Base-by-base conservation (phyloP, 2,329 filamentous ascomycete genomes). In the Cladophialophora carrionii region DNA sequence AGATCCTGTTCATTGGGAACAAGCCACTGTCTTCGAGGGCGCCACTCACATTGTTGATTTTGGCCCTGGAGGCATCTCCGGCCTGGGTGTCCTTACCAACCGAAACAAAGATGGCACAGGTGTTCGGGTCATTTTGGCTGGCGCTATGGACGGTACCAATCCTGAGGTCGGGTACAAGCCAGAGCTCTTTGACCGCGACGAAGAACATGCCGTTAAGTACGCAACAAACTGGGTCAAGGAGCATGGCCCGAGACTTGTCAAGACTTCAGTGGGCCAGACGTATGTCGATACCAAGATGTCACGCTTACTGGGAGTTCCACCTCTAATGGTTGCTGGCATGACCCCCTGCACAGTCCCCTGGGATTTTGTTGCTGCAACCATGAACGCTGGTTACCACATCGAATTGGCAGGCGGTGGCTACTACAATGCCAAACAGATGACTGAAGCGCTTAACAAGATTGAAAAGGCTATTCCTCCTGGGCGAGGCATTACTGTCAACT, bases 51-150 rank as follows among this genome's bases (percentile, higher is more conserved):
- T 99, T 63, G 82, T 99, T 59, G 95, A 99, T 80, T 98, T 99
- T 73, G 95, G 96, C 54, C 95, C 95, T 24, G 95, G 95, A 74
- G 96, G 95, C 68, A 95, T 98, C 70, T 99, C 95, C 26, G 96
- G 96, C 70, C 88, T 99, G 24, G 96, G 95, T 74, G 91, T 96
- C 53, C 83, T 99, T 69, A 99, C 95, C 64, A 98, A 96, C 84
- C 91, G 95, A 73, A 99, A 98, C 85, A 99, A 99, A 83, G 96
- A 99, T 78, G 95, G 95, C 69, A 98, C 92, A 64, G 95, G 95
- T 73, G 95, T 99, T 41, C 92, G 94, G 67, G 93, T 99, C 70
- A 96, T 99, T 71, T 85, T 99, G 64, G 95, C 92, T 51, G 95
- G 96, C 69, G 86, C 92, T n/a, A 90, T 99, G 73, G 91, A 94